Conservation (phyloP, 129 eudicot genomes). For the Flaveria linearis region DNA sequence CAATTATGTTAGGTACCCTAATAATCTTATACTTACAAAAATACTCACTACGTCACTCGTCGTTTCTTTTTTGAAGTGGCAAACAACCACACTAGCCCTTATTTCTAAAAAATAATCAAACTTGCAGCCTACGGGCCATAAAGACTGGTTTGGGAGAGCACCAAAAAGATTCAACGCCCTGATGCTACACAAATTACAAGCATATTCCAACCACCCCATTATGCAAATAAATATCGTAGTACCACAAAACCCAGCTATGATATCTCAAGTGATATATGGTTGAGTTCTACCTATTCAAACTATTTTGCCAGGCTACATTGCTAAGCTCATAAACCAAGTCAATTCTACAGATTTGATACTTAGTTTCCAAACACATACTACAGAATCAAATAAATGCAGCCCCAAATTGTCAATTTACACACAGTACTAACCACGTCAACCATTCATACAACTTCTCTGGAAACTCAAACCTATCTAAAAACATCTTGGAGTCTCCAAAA, state of each 20-base stretch:
- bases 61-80: not conserved
- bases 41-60: not conserved
- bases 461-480: slow-evolving; percentile 8
- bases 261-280: slow-evolving; percentile 15
- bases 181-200: too few relatives aligned
- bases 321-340: slow-evolving; percentile 21
- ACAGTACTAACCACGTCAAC: not conserved
- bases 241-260: too few relatives aligned
- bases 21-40: not conserved
- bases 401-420: not conserved
- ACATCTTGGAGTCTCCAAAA: not conserved
- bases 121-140: too few relatives aligned
- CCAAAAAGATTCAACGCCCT: too few relatives aligned
- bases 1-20: slow-evolving; percentile 1
- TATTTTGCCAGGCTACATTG: slow-evolving; percentile 18
- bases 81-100: slow-evolving; percentile 8
- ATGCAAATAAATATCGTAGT: too few relatives aligned
- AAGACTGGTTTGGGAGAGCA: too few relatives aligned
- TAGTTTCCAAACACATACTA: not conserved
- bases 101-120: slow-evolving; percentile 8
- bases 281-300: slow-evolving; percentile 4
- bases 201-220: too few relatives aligned
- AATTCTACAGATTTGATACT: not conserved
- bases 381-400: not conserved
- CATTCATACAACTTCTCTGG: slow-evolving; percentile 2